Evolutionary conservation across 1,284 basidiomycete genomes (phyloP), one percentile per base, ranked within the genome.

Genomic region (Cutaneotrichosporon dermatis): DNA sequence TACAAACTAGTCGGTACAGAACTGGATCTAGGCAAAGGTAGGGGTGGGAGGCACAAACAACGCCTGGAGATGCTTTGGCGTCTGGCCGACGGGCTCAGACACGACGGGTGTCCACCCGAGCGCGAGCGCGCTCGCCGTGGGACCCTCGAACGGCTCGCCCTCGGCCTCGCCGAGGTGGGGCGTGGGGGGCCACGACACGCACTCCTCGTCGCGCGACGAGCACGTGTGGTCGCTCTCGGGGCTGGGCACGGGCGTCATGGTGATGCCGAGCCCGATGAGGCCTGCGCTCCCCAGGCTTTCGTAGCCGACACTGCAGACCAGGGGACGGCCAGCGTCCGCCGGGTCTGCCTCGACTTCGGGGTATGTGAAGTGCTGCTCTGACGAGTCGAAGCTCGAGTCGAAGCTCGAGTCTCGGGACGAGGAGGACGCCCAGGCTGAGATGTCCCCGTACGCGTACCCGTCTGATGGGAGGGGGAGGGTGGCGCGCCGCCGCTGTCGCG

Each of bases 261-360:
- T 52, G 59, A 64, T 64, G 25, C 63, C 63, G 16, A 64, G 63
- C 2, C 63, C 63, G 34, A 64, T 50, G 43, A 63, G 53, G 44
- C 58, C 58, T 3, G 33, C 12, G 5, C 55, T 34, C 25, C 59
- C 51, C 7, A 51, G 50, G 39, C 39, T 33, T 6, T 49, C 60
- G 57, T 49, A 49, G 10, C 46, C 46, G 33, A 34, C 34, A 12
- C 25, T 33, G 12, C 46, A 49, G 34, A 49, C 46, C 10, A 49
- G 10, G 12, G 46, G 46, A 33, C 34, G 46, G 34, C 46, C 34
- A n/a, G 34, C 46, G 46, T 49, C 46, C 46, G 8, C 13, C 13
- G 13, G 25, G 46, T 49, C 46, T 33, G 13, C 5, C 33, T 49
- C 46, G 33, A 3, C 25, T 25, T 35, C 45, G 12, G 44, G 16